Conservation (phyloP, 768 basidiomycete genomes). For the Leccinum disarticulatum region DNA sequence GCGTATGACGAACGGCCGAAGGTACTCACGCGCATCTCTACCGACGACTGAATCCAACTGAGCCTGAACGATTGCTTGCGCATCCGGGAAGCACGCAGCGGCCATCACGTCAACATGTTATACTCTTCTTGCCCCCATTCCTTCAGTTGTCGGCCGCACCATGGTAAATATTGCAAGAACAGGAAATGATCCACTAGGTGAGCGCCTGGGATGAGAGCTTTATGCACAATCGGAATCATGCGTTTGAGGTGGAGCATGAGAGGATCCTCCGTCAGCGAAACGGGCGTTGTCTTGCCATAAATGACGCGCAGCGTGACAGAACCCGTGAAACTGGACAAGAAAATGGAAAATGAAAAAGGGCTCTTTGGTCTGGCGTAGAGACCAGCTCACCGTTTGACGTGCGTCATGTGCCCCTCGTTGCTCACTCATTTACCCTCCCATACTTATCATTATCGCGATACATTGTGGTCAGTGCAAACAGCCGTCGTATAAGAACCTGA, state of each 20-base stretch:
- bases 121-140: slow-evolving; percentile 56
- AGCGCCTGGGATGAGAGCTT: slow-evolving; percentile 32
- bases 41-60: slow-evolving; percentile 40
- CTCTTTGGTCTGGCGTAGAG: background rate
- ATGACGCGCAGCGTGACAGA: slow-evolving; percentile 28
- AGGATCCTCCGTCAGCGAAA: slow-evolving; percentile 17
- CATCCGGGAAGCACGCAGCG: slow-evolving; percentile 36
- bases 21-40: slow-evolving; percentile 30
- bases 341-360: background rate
- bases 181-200: slow-evolving; percentile 38
- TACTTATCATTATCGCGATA: too few relatives aligned
- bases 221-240: slow-evolving; percentile 31
- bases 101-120: slow-evolving; percentile 45
- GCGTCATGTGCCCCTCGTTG: slow-evolving; percentile 19
- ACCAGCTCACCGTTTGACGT: slow-evolving; percentile 38
- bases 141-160: slow-evolving; percentile 56
- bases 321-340: slow-evolving; percentile 21
- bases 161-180: slow-evolving; percentile 49
- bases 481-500: too few relatives aligned
- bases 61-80: slow-evolving; percentile 35
- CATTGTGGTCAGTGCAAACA: too few relatives aligned
- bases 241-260: slow-evolving; percentile 30
- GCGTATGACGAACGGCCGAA: background rate
- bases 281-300: slow-evolving; percentile 29
- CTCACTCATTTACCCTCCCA: too few relatives aligned